These are phyloP conservation scores for Fusarium cicatricum DNA, from an alignment of 2,329 filamentous ascomycete species.

Conservation along the genomic window DNA sequence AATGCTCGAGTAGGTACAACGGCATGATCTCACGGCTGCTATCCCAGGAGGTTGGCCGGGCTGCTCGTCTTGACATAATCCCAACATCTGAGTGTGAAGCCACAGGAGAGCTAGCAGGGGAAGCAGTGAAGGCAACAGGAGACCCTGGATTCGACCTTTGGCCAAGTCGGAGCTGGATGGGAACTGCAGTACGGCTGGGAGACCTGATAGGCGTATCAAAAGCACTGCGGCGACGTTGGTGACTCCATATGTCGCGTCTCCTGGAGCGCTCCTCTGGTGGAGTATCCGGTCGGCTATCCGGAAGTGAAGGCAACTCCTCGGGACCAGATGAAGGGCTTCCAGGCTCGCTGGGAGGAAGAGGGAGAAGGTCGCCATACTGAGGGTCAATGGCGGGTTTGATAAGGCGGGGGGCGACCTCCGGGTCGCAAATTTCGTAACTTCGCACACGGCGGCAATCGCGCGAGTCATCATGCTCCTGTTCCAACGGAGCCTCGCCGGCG, in stretches of 20 bases:
- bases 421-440: slow-evolving; percentile 56
- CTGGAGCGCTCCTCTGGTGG: slow-evolving; percentile 58
- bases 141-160: slow-evolving; percentile 56
- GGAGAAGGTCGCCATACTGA: slow-evolving; percentile 70
- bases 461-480: slow-evolving; percentile 47
- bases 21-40: slow-evolving; percentile 78
- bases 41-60: slow-evolving; percentile 69
- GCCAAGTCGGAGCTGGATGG: slow-evolving; percentile 63
- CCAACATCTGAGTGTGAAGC: slow-evolving; percentile 46
- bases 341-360: slow-evolving; percentile 68
- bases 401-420: slow-evolving; percentile 64
- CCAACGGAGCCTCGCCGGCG: slow-evolving; percentile 55
- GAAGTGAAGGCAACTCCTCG: slow-evolving; percentile 60
- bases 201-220: slow-evolving; percentile 59
- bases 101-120: slow-evolving; percentile 46
- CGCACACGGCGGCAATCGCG: slow-evolving; percentile 37
- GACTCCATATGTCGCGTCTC: slow-evolving; percentile 51
- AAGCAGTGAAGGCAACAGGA: slow-evolving; percentile 51
- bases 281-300: slow-evolving; percentile 67
- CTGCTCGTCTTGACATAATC: slow-evolving; percentile 47
- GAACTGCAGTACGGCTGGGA: slow-evolving; percentile 66
- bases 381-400: slow-evolving; percentile 74
- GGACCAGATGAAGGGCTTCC: slow-evolving; percentile 53
- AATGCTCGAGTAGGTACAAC: slow-evolving; percentile 79
- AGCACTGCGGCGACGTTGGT: slow-evolving; percentile 59